Evolutionary conservation across 768 basidiomycete species (phyloP).

Genomic region (Kwoniella sp.): DNA sequence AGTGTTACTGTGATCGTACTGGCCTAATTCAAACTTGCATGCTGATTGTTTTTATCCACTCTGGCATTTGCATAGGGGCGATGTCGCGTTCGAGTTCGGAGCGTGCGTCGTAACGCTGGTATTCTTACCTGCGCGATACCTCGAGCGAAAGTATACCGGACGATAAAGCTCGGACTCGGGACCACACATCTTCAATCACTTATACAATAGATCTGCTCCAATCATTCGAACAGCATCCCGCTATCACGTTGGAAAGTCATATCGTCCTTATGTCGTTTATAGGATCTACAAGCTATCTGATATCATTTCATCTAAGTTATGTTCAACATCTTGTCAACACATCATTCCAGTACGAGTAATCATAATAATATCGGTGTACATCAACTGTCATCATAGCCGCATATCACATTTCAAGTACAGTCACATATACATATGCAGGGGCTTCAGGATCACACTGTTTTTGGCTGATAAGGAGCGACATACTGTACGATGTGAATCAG

Average conservation of each 20-base stretch:
- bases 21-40: neutral
- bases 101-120: conserved; percentile 37
- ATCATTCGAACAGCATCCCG: too few species aligned
- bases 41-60: neutral
- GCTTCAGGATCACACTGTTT: too few species aligned
- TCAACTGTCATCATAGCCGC: neutral
- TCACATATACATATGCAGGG: neutral
- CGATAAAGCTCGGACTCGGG: conserved; percentile 28
- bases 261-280: too few species aligned
- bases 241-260: too few species aligned
- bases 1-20: neutral
- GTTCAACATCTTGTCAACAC: neutral
- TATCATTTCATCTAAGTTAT: neutral
- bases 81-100: conserved; percentile 48
- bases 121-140: conserved; percentile 39
- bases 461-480: too few species aligned
- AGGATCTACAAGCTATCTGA: too few species aligned
- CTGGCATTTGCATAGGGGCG: conserved; percentile 33
- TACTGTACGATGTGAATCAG: too few species aligned
- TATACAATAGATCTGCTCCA: too few species aligned
- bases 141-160: conserved; percentile 44
- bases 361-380: neutral
- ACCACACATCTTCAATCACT: too few species aligned
- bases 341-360: too few species aligned
- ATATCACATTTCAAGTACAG: neutral